Conservation (phyloP, 108 stramenopile genomes). For the Nitzschia sp. region DNA sequence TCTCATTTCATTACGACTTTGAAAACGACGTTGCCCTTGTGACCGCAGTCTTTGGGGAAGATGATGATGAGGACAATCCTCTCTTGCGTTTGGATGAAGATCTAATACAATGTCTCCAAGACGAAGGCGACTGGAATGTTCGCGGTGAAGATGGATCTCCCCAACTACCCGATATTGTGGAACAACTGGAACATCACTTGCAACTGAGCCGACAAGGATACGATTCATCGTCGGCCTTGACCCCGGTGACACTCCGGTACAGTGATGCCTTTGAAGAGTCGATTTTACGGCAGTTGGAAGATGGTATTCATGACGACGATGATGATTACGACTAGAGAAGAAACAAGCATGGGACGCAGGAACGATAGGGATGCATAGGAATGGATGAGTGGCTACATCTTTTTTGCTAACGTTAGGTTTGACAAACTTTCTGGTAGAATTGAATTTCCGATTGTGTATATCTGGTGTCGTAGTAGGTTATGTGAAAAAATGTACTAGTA, state of each 20-base stretch:
- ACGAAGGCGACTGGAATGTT: neutral
- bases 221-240: no score
- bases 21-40: conserved; percentile 6
- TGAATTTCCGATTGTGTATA: no score
- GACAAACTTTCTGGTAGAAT: no score
- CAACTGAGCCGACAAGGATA: no score
- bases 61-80: conserved; percentile 8
- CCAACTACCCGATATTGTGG: conserved; percentile 5
- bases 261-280: neutral
- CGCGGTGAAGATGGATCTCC: no score
- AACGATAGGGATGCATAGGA: neutral
- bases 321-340: neutral
- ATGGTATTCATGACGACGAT: neutral
- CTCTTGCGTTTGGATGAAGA: neutral
- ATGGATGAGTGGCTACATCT: neutral
- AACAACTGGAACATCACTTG: conserved; percentile 7
- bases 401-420: no score
- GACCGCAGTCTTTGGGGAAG: neutral
- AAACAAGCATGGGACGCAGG: neutral
- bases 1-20: conserved; percentile 1
- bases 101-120: neutral
- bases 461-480: no score
- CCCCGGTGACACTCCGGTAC: neutral
- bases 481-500: neutral
- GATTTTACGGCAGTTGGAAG: neutral